Evolutionary conservation across 257 asterid species (phyloP), one percentile per base, ranked within the genome.

Genomic region (Coffea canephora): DNA sequence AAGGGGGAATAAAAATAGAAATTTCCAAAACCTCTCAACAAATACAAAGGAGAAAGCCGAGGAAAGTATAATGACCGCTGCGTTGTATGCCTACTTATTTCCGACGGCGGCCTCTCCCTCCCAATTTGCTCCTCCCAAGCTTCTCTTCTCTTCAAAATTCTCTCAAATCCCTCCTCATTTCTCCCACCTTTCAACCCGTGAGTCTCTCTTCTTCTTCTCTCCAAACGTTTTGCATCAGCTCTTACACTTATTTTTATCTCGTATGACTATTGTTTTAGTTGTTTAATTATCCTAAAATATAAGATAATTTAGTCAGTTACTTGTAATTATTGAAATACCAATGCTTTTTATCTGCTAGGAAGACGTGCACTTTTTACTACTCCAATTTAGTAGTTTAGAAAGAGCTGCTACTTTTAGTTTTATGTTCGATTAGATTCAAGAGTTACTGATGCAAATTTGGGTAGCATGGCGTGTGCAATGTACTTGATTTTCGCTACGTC

Each of bases 141-240:
- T 69, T 55, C 76, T 39, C 5, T 39, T 70, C 31, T 64, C 46
- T 25, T 72, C 67, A 48, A 75, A 71, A 57, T 43, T 69, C 39
- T 18, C 64, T 59, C 66, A 45, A 1, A 31, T 3, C 36, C 39
- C 74, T 43, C 57, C 64, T 78, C 73, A 81, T 75, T 27, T 72
- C 78, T 54, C 45, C 62, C 73, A 69, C 43, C 6, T 70, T 74
- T 61, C 79, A 23, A 34, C 69, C 25, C 31, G 87, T 84, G 74
- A 77, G 87, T 76, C 9, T 74, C 31, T 57, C 52, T 49, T 8
- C 27, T 27, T 27, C 13, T 39, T 70, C 23, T 76, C 79, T 74
- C 50, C 43, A 1, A 50, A 48, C 13, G 4, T 70, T 34, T 6
- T 39, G 43, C 43, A 39, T 39, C 43, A 39, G 43, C 43, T 39